Evolutionary conservation across 352 stramenopile genomes (phyloP), one percentile per base, ranked within the genome.

Genomic region (Pythium aquatile): DNA sequence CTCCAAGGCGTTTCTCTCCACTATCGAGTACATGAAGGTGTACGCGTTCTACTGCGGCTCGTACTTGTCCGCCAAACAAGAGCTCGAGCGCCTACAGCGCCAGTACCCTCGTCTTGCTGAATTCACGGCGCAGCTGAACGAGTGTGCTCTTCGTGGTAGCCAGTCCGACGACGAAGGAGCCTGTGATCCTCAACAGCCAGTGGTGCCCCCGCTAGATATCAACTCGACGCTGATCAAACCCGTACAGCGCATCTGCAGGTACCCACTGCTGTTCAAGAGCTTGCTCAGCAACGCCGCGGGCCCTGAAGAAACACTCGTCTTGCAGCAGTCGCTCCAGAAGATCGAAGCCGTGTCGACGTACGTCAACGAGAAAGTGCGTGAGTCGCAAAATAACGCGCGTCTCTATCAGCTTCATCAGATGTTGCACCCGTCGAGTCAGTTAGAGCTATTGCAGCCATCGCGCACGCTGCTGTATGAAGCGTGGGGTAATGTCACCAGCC

Each of bases 181-280:
- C 13, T 30, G 28, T 26, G 28, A 24, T 26, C 28, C 51, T 8
- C 17, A 35, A 20, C 32, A 29, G 26, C 29, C 17, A 8, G 13
- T 30, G 28, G 29, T 55, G n/a, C 49, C 63, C 8, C 63, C 55
- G 32, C 52, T 83, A 30, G 78, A 88, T 52, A 72, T 87, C 17
- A 68, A 79, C 39, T 87, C 78, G 8, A 68, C 83, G 16, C 70
- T 91, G 16, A 90, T 91, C 61, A 91, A 91, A 39, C 80, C 82
- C 28, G 80, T 88, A 26, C 82, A 91, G 46, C 79, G 82, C 20
- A 85, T 91, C 57, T 91, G 78, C 44, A 77, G 75, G 35, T 91
- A 91, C 55, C 77, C 80, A 14, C 60, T 91, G 48, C 68, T 91
- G 24, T 82, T 90, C 40, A 70, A 68, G 2, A 77, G 76, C 29